These are phyloP conservation scores for Choanephora cucurbitarum DNA, from an alignment of 371 early-diverging fungal genomes.

Conservation along the genomic window DNA sequence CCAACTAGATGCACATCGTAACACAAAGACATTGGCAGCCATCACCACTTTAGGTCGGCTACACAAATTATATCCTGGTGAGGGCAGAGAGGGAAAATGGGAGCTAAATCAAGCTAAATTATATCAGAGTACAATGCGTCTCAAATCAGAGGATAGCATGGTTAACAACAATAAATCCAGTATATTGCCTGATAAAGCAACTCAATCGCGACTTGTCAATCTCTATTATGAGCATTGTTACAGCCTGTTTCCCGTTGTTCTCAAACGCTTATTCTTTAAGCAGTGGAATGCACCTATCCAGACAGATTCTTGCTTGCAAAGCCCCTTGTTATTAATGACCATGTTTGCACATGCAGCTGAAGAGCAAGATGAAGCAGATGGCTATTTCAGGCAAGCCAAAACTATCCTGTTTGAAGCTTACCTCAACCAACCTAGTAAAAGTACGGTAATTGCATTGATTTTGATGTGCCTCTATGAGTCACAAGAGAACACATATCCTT, in stretches of 20 bases:
- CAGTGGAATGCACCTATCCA: constrained; percentile 27
- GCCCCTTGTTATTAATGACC: constrained; percentile 20
- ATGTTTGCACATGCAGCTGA: constrained; percentile 39
- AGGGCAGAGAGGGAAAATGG: constrained; percentile 36
- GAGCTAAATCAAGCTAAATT: constrained; percentile 18
- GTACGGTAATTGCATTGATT: constrained; percentile 30
- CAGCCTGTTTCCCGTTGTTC: constrained; percentile 34
- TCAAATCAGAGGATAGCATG: neutral
- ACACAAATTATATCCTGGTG: constrained; percentile 16
- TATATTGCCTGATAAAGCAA: constrained; percentile 16
- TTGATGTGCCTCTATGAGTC: constrained; percentile 30
- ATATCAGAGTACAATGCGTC: neutral
- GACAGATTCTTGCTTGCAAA: constrained; percentile 13
- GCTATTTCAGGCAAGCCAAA: constrained; percentile 33
- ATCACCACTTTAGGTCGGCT: constrained; percentile 7
- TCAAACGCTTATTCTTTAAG: constrained; percentile 29
- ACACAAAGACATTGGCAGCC: constrained; percentile 3
- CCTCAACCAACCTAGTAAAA: constrained; percentile 21
- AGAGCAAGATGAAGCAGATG: constrained; percentile 24
- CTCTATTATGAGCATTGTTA: constrained; percentile 31
- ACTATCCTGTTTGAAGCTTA: constrained; percentile 15
- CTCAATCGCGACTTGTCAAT: constrained; percentile 19
- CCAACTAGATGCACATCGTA: neutral
- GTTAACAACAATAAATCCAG: neutral
- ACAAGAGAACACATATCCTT: constrained; percentile 4